A percentile compares a stretch with the other conserved stretches of the same genome.
Evolutionary conservation across 2,329 filamentous ascomycete genomes (phyloP).

Genomic region (Diaporthe citri): DNA sequence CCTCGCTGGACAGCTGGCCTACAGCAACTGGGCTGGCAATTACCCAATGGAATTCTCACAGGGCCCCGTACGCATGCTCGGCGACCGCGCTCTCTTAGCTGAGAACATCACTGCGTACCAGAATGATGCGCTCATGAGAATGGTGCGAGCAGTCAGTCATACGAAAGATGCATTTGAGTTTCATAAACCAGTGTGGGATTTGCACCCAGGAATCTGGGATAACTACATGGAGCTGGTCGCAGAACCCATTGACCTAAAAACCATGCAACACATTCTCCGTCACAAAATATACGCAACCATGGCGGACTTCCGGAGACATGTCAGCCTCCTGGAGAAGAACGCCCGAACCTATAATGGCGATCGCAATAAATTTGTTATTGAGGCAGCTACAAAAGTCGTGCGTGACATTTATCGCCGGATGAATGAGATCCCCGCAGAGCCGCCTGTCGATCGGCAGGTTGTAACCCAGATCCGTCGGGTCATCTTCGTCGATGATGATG

Average conservation of each 20-base stretch:
- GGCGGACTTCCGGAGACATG: not conserved
- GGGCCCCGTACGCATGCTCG: not conserved
- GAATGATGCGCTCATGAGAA: not conserved
- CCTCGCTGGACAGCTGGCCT: too few relatives aligned
- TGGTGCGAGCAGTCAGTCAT: not conserved
- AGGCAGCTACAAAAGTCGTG: not conserved
- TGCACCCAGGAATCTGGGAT: not conserved
- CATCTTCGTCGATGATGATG: not conserved
- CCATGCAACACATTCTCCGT: not conserved
- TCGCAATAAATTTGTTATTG: not conserved
- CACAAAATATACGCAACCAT: not conserved
- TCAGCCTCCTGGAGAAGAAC: constrained; percentile 26
- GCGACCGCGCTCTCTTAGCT: not conserved
- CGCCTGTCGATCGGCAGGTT: not conserved
- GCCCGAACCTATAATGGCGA: not conserved
- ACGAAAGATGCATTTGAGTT: not conserved
- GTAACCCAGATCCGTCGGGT: not conserved
- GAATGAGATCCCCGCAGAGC: not conserved
- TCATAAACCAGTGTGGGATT: not conserved
- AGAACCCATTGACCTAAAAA: constrained; percentile 16
- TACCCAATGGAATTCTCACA: not conserved
- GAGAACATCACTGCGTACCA: constrained; percentile 12
- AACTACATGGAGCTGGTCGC: not conserved
- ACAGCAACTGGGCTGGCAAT: not conserved
- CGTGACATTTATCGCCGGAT: not conserved